Evolutionary conservation across 192 early-diverging fungal species (phyloP), one percentile per base, ranked within the genome.

Genomic region (Lunasporangiospora selenospora): DNA sequence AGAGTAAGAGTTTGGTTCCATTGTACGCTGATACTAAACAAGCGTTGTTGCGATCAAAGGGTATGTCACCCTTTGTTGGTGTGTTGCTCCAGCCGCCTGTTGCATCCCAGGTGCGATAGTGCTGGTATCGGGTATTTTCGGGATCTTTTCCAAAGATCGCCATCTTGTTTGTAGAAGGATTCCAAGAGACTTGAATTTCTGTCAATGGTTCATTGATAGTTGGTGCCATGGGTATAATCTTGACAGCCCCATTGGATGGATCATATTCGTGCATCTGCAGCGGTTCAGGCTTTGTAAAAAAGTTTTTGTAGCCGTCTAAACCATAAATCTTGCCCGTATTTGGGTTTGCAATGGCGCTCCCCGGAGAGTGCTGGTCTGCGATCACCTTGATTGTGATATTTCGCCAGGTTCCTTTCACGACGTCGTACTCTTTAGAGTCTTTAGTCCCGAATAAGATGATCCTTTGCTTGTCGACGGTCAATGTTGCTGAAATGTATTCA

Each of bases 1-100:
- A 67, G 7, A 67, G 50, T 5, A 67, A 23, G 24, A 59, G 46
- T 21, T 59, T 67, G 18, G 56, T 21, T 23, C 57, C 65, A 12
- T 43, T 27, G 27, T 44, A 34, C 4, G 30, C 53, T 6, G 48
- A 19, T 1, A 58, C 31, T 26, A 67, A 21, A 21, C 55, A 58
- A 3, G 36, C n/a, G 29, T 23, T 15, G 19, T 4, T 6, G 2
- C 55, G 49, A 23, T 31, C n/a, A n/a, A n/a, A 6, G 0, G 48
- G 65, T 11, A 37, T 15, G 8, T 29, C 46, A 5, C 65, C 55
- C 3, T 19, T 44, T 1, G 26, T 50, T 16, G 21, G n/a, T 0
- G n/a, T n/a, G n/a, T n/a, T n/a, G n/a, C n/a, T n/a, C n/a, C n/a
- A n/a, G n/a, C n/a, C n/a, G n/a, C n/a, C n/a, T n/a, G n/a, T n/a